Percentiles rank a stretch among this genome's conserved stretches.
phyloP scores from a whole-genome alignment of 345 rosid species.

The Schrenkiella parvula region DNA sequence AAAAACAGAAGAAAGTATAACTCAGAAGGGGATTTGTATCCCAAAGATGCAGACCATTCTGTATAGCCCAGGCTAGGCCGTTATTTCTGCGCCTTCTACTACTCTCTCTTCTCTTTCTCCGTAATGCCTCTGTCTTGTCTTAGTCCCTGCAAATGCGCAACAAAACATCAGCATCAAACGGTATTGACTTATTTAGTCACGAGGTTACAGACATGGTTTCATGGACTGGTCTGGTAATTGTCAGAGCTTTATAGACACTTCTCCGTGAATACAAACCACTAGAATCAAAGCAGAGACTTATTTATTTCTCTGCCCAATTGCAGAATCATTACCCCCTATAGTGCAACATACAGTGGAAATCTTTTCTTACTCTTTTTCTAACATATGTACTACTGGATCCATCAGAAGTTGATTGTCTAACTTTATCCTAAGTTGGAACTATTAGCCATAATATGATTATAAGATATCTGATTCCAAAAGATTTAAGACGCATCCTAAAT shows the following conservation, averaged over 20 bases:
- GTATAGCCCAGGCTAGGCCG: conserved; percentile 11
- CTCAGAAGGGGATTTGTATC: conserved; percentile 5
- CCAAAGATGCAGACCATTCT: conserved; percentile 22
- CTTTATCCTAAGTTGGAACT: background rate
- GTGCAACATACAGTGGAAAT: background rate
- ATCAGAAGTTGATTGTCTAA: background rate
- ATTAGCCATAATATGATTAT: background rate
- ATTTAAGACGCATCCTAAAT: background rate
- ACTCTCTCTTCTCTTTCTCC: background rate
- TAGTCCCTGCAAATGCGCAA: conserved; percentile 29
- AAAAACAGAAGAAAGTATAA: conserved; percentile 5
- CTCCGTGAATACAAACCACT: background rate
- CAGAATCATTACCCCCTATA: background rate
- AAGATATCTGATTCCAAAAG: background rate
- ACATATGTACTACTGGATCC: background rate
- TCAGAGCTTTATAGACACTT: background rate
- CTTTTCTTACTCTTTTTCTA: background rate
- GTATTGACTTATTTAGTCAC: background rate
- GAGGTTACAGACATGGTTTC: background rate
- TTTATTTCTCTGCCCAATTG: background rate
- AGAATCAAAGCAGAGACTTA: background rate
- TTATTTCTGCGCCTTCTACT: conserved; percentile 4
- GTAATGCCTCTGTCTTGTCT: conserved; percentile 11
- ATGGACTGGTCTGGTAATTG: background rate
- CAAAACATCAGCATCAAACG: conserved; percentile 11